Conservation (phyloP, 495 filamentous ascomycete genomes). For the Chlorociboria aeruginascens region DNA sequence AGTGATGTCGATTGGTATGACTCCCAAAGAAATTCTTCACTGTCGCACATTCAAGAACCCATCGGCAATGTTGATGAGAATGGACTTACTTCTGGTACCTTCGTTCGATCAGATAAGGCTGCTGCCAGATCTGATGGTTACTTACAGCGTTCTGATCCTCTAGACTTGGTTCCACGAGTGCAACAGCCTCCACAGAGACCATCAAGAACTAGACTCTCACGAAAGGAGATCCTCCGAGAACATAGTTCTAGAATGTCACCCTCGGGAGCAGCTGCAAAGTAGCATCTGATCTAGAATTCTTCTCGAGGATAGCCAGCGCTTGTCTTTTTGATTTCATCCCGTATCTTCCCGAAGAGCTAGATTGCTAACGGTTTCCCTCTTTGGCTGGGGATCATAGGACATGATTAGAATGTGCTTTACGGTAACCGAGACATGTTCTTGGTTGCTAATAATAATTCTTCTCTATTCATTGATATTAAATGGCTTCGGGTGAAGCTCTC, state of each 20-base stretch:
- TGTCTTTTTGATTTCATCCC: no score
- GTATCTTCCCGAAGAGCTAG: background rate
- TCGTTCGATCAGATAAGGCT: background rate
- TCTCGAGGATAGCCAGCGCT: no score
- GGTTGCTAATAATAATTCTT: slow-evolving; percentile 11
- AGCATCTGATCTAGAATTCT: background rate
- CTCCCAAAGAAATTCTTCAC: slow-evolving; percentile 10
- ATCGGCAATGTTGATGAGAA: background rate
- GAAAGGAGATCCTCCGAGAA: slow-evolving; percentile 13
- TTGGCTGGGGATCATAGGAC: slow-evolving; percentile 14
- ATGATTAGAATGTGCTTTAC: slow-evolving; percentile 14
- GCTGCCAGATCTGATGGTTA: background rate
- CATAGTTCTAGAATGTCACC: slow-evolving; percentile 5
- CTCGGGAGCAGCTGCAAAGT: slow-evolving; percentile 4
- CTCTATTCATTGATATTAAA: slow-evolving; percentile 9
- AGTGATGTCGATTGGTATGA: slow-evolving; percentile 96
- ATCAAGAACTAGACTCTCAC: slow-evolving; percentile 6
- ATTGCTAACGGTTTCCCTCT: slow-evolving; percentile 13
- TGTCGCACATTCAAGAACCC: background rate
- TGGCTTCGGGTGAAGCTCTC: background rate
- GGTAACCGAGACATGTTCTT: slow-evolving; percentile 1
- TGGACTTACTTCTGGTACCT: background rate
- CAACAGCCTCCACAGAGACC: background rate
- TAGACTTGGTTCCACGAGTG: no score
- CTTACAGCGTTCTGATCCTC: no score